Base-by-base conservation (phyloP, 2,329 filamentous ascomycete genomes). In the Cladophialophora psammophila region DNA sequence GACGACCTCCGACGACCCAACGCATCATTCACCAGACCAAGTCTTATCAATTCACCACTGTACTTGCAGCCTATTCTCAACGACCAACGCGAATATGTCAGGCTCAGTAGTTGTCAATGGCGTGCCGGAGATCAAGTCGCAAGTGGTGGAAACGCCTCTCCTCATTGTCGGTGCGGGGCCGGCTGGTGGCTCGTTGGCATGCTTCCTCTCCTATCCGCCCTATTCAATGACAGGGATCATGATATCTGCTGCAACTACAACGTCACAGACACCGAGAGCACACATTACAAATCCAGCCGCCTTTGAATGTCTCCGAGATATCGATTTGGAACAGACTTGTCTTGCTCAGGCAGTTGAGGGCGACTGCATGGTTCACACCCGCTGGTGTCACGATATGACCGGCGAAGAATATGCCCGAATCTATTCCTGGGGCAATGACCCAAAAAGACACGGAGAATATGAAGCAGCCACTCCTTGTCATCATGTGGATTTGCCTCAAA, bases 81-180 rank as follows among this genome's bases (percentile, higher is more conserved):
- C 35, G 18, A 42, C 63, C 35, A 18, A 55, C 45, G 26, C 35
- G 35, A 52, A 53, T 15, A 67, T 67, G 65, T 63, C 65, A 3
- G 42, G 55, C 52, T 56, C 65, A n/a, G 50, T 52, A 13, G 42
- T 59, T 31, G 26, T 53, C 40, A 67, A 69, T 42, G 68, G 68
- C 36, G 52, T 63, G 12, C 62, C 62, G 12, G 42, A 65, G 20
- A 58, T 64, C 54, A 63, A 18, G 13, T 50, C 64, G 5, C 48
- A 58, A 13, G 38, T 68, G 40, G 63, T 72, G 38, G 70, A 72
- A 34, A 70, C 68, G 10, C 68, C 70, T 13, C 38, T 70, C 20
- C 64, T 72, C 31, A 72, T 72, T 10, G 66, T 86, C 26, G 82
- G 85, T 13, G 78, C 83, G 38, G 86, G 86, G 0, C 86, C 86